A percentile compares a stretch with the other conserved stretches of the same genome.
phyloP scores from a whole-genome alignment of 2,329 filamentous ascomycete species.

The Pyrenophora graminea region DNA sequence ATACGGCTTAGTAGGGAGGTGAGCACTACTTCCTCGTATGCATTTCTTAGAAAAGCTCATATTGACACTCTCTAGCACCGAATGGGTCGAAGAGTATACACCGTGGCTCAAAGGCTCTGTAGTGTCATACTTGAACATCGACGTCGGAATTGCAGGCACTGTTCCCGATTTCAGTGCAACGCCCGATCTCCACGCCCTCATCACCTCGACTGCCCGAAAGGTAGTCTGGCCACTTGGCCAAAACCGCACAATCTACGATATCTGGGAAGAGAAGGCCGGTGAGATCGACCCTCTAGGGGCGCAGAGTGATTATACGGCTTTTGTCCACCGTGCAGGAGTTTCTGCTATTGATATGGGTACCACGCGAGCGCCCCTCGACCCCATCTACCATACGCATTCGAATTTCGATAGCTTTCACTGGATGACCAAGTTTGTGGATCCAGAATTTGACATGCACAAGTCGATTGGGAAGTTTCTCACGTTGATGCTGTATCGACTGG shows the following conservation, averaged over 20 bases:
- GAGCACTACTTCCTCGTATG: not conserved
- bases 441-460: constrained; percentile 54
- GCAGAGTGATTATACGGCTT: constrained; percentile 53
- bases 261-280: constrained; percentile 45
- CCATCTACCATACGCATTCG: constrained; percentile 54
- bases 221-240: constrained; percentile 45
- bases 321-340: constrained; percentile 50
- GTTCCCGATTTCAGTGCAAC: constrained; percentile 44
- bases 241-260: constrained; percentile 51
- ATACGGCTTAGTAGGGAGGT: constrained; percentile 39
- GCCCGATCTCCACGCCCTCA: constrained; percentile 47
- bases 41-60: not conserved
- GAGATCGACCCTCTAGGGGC: constrained; percentile 49
- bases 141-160: constrained; percentile 53
- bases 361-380: constrained; percentile 40
- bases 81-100: constrained; percentile 56
- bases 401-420: constrained; percentile 55
- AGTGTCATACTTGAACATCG: constrained; percentile 55
- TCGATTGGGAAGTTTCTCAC: constrained; percentile 54
- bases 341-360: constrained; percentile 49
- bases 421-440: constrained; percentile 57
- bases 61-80: constrained; percentile 38
- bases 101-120: constrained; percentile 51
- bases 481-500: constrained; percentile 49
- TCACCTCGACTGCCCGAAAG: constrained; percentile 43